Evolutionary conservation across 441 rosid species (phyloP).

Genomic region (Croton setiger): DNA sequence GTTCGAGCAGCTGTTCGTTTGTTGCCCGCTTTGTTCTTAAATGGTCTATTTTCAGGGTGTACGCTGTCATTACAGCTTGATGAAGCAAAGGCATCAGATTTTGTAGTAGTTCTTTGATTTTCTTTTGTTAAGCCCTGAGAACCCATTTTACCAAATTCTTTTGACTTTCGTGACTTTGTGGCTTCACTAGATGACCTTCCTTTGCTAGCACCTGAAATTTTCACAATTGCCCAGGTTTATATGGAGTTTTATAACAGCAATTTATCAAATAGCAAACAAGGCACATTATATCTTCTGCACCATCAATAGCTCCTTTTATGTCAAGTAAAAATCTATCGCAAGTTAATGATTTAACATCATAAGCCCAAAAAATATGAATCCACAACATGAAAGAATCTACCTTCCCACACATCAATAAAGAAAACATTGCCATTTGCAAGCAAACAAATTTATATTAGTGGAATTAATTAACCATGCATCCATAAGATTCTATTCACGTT

Average conservation of each 20-base stretch:
- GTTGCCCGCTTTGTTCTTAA: constrained; percentile 21
- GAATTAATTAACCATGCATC: not conserved
- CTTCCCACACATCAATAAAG: not conserved
- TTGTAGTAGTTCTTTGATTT: constrained; percentile 24
- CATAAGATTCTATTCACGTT: constrained; percentile 19
- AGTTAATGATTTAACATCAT: not conserved
- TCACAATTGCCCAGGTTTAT: constrained; percentile 16
- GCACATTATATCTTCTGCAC: not conserved
- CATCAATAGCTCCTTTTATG: not conserved
- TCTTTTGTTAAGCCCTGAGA: constrained; percentile 21
- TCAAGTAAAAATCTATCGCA: not conserved
- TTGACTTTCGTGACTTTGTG: constrained; percentile 28
- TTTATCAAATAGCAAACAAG: constrained; percentile 1
- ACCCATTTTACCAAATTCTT: constrained; percentile 13
- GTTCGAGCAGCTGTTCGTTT: constrained; percentile 29
- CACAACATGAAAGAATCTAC: not conserved
- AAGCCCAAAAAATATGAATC: not conserved
- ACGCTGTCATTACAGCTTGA: constrained; percentile 27
- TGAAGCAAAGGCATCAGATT: constrained; percentile 20
- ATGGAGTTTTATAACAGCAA: constrained; percentile 1
- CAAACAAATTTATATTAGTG: too few species aligned
- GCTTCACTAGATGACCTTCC: constrained; percentile 24
- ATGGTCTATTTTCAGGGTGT: constrained; percentile 24
- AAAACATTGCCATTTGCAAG: not conserved
- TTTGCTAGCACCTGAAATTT: constrained; percentile 29